These are phyloP conservation scores for Tripterygium wilfordii DNA, from an alignment of 177 flowering plant genomes.

Conservation along the genomic window DNA sequence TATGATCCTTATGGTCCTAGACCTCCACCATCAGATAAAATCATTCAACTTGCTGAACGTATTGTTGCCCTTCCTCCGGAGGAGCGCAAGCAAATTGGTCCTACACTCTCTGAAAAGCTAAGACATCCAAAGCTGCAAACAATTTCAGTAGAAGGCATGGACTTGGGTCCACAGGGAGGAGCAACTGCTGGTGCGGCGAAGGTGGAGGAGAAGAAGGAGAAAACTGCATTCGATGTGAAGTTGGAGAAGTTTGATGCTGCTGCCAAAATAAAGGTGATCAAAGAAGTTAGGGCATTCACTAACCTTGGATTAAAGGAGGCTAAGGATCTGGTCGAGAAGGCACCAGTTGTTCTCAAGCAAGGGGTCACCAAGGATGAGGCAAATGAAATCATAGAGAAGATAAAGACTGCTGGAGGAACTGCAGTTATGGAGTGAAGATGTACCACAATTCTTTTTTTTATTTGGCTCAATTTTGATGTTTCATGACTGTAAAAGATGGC, in stretches of 20 bases:
- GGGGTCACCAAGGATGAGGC: slow-evolving; percentile 87
- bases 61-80: slow-evolving; percentile 59
- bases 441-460: no score
- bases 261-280: slow-evolving; percentile 78
- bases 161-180: slow-evolving; percentile 44
- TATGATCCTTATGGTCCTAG: slow-evolving; percentile 88
- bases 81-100: slow-evolving; percentile 60
- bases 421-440: slow-evolving; percentile 72
- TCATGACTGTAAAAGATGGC: no score
- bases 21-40: slow-evolving; percentile 72
- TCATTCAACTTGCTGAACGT: slow-evolving; percentile 60
- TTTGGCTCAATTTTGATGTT: no score
- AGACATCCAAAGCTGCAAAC: slow-evolving; percentile 31
- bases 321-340: slow-evolving; percentile 80
- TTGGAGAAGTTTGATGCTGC: slow-evolving; percentile 77
- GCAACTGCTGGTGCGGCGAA: slow-evolving; percentile 31
- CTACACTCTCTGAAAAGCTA: slow-evolving; percentile 36
- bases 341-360: slow-evolving; percentile 60
- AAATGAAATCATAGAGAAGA: slow-evolving; percentile 61
- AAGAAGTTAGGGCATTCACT: slow-evolving; percentile 78
- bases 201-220: slow-evolving; percentile 67
- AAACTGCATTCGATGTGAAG: slow-evolving; percentile 77
- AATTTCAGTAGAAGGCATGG: slow-evolving; percentile 47
- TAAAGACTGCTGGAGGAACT: slow-evolving; percentile 75
- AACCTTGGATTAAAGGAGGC: slow-evolving; percentile 83